Base-by-base conservation (phyloP, 208 protist species). In the Paratrypanosoma confusum region DNA sequence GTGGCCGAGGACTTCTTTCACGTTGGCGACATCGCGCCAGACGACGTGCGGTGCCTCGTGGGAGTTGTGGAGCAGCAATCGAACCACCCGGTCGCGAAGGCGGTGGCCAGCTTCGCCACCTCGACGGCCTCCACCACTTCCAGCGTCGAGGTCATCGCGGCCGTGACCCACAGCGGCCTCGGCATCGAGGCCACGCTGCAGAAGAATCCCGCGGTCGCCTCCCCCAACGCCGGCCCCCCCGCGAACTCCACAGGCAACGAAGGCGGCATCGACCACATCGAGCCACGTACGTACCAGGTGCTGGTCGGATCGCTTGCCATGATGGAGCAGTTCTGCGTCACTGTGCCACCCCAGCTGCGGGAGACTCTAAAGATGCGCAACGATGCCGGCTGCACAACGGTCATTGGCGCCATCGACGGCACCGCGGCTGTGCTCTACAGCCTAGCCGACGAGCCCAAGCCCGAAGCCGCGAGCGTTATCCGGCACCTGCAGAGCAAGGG, bases 61-160 rank as follows among this genome's bases (percentile, higher is more conserved):
- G 60, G 32, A 4, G 39, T 60, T 8, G 75, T 82, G 8, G 78
- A 88, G 51, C 65, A 36, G 27, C 65, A 73, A 16, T 88, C 73
- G 5, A 80, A 66, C 17, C 94, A 97, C 56, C 92, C 92, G 3
- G 52, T 96, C 11, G 90, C 89, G 7, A 72, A 74, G 40, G 90
- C 92, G 2, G 68, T 97, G 24, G 44, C 49, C 32, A 45, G 22
- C 7, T 51, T 29, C 11, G 50, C 47, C 38, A 3, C 37, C 23
- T 10, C 10, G 13, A 14, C 29, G 10, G 29, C 29, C 29, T 14
- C 10, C n/a, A 34, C n/a, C n/a, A n/a, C 29, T 34, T n/a, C n/a
- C n/a, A n/a, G n/a, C n/a, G n/a, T 70, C 22, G 6, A 39, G 31
- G 27, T 22, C 16, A 47, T 57, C 33, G 25, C 23, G 18, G 35